These are phyloP conservation scores for Akanthomyces dipterigenus DNA, from an alignment of 2,329 filamentous ascomycete species.

Conservation along the genomic window DNA sequence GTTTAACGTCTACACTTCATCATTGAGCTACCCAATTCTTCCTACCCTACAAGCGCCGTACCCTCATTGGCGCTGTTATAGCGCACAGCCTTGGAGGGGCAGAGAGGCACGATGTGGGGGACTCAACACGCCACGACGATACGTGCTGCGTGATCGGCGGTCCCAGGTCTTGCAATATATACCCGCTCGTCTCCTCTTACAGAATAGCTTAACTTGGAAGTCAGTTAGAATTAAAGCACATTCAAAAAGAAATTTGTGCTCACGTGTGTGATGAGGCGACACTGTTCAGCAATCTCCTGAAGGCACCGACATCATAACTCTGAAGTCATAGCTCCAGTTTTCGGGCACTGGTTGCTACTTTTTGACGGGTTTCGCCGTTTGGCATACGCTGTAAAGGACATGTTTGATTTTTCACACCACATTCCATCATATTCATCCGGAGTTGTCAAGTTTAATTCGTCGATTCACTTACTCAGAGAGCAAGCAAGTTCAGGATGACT, in stretches of 20 bases:
- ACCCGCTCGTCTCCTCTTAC: neutral
- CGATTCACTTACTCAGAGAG: too few relatives aligned
- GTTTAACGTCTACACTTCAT: too few relatives aligned
- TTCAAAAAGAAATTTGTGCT: neutral
- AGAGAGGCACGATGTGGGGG: neutral
- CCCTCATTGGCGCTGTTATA: slow-evolving; percentile 8
- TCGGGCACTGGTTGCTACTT: neutral
- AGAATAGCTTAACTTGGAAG: neutral
- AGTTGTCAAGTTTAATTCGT: too few relatives aligned
- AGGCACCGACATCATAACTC: neutral
- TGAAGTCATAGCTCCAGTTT: slow-evolving; percentile 6
- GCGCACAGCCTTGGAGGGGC: slow-evolving; percentile 1
- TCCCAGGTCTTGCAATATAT: neutral
- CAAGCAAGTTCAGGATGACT: neutral
- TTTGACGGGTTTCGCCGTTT: too few relatives aligned
- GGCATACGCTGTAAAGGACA: neutral
- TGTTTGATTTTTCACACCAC: too few relatives aligned
- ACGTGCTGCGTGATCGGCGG: neutral
- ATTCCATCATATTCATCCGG: too few relatives aligned
- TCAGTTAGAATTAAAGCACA: neutral
- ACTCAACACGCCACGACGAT: too few relatives aligned
- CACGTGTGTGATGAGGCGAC: neutral
- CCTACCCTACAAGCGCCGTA: slow-evolving; percentile 2
- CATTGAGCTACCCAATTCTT: too few relatives aligned
- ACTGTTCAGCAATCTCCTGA: neutral